These are phyloP conservation scores for Ophiostoma australiae DNA, from an alignment of 2,329 filamentous ascomycete species.

Conservation along the genomic window DNA sequence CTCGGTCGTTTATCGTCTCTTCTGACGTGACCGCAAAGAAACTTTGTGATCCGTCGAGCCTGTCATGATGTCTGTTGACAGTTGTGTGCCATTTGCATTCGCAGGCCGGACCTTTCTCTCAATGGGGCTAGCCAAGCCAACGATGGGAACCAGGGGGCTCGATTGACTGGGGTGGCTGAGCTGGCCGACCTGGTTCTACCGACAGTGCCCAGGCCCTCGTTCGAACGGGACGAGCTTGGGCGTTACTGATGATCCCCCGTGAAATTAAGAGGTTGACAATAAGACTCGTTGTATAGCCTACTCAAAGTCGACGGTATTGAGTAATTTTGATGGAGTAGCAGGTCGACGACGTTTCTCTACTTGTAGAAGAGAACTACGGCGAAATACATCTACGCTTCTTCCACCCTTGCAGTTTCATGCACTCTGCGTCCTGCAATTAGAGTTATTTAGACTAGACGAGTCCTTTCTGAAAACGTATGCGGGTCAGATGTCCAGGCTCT, in stretches of 20 bases:
- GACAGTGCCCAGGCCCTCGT: background rate
- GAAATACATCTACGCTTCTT: background rate
- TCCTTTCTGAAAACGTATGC: background rate
- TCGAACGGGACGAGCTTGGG: slow-evolving; percentile 1
- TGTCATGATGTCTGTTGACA: background rate
- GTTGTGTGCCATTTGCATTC: background rate
- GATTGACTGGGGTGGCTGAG: background rate
- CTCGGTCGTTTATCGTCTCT: background rate
- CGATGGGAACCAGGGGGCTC: background rate
- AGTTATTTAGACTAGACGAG: background rate
- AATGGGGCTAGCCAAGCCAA: background rate
- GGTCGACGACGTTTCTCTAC: too few relatives aligned
- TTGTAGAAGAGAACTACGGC: background rate
- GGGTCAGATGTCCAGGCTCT: background rate
- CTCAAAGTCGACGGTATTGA: too few relatives aligned
- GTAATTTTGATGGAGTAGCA: too few relatives aligned
- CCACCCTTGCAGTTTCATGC: background rate
- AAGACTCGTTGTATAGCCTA: background rate
- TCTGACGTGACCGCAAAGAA: background rate
- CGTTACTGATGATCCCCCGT: background rate
- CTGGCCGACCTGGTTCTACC: background rate
- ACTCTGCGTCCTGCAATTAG: background rate
- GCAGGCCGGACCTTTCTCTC: background rate
- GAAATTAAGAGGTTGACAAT: background rate
- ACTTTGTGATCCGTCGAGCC: background rate